Conservation (phyloP, 352 stramenopile species). For the Phytophthora multivora region DNA sequence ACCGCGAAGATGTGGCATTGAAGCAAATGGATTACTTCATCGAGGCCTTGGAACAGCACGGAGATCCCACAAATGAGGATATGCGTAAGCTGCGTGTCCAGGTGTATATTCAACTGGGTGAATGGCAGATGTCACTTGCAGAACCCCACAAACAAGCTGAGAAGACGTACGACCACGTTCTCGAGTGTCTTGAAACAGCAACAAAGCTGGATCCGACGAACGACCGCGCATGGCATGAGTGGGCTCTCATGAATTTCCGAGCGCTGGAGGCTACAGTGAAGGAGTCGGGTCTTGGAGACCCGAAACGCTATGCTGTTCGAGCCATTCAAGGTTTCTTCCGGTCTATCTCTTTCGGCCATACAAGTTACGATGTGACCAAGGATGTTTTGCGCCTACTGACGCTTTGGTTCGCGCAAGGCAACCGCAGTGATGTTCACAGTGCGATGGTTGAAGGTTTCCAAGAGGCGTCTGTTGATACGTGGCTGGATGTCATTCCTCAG, state of each 20-base stretch:
- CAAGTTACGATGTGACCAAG: slow-evolving; percentile 93
- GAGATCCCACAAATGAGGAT: slow-evolving; percentile 68
- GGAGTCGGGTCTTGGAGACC: slow-evolving; percentile 51
- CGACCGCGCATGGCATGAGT: slow-evolving; percentile 98
- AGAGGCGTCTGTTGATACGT: slow-evolving; percentile 97
- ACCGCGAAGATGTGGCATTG: slow-evolving; percentile 78
- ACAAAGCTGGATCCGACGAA: slow-evolving; percentile 89
- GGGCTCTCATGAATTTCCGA: slow-evolving; percentile 98
- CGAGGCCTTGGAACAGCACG: slow-evolving; percentile 72
- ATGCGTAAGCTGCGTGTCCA: slow-evolving; percentile 81
- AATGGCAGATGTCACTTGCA: slow-evolving; percentile 82
- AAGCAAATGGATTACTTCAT: slow-evolving; percentile 89
- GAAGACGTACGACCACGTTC: slow-evolving; percentile 74
- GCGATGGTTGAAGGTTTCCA: slow-evolving; percentile 89
- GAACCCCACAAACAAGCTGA: slow-evolving; percentile 78
- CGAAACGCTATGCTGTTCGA: slow-evolving; percentile 86
- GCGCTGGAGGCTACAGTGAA: slow-evolving; percentile 70
- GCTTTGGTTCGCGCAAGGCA: slow-evolving; percentile 98
- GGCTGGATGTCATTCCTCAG: slow-evolving; percentile 98
- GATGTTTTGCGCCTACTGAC: slow-evolving; percentile 99
- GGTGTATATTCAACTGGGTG: slow-evolving; percentile 84
- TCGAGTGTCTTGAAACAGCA: slow-evolving; percentile 81
- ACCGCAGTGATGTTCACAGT: slow-evolving; percentile 87
- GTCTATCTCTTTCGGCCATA: slow-evolving; percentile 96
- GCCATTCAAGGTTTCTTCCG: slow-evolving; percentile 98